Evolutionary conservation across 73 alveolate species (phyloP).

Genomic region (Tetrahymena malaccensis): DNA sequence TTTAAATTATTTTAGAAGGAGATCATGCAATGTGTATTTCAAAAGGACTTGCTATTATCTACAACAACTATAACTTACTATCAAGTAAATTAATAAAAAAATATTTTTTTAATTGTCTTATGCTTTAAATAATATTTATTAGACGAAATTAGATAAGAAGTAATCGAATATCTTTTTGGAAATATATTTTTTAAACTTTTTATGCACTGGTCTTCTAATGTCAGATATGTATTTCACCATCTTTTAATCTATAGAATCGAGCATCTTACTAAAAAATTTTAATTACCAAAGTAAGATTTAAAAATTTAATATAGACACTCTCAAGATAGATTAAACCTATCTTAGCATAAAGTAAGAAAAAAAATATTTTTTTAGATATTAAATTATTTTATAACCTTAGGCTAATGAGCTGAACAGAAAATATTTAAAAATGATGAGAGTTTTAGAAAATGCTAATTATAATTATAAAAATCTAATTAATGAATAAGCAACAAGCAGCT

Average conservation of each 20-base stretch:
- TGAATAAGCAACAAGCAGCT: neutral
- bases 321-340: neutral
- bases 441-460: neutral
- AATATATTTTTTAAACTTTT: constrained; percentile 42
- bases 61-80: constrained; percentile 42
- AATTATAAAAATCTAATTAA: neutral
- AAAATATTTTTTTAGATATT: neutral
- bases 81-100: constrained; percentile 20
- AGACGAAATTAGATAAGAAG: neutral
- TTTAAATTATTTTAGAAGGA: constrained; percentile 39
- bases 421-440: neutral
- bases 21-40: constrained; percentile 66
- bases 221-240: constrained; percentile 54
- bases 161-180: constrained; percentile 24
- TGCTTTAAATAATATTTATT: neutral
- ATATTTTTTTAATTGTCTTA: neutral
- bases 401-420: neutral
- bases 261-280: neutral
- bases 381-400: neutral
- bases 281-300: neutral
- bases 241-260: constrained; percentile 40
- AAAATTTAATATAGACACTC: neutral
- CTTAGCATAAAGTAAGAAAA: neutral
- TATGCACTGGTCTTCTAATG: constrained; percentile 67
- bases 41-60: constrained; percentile 50